phyloP scores from a whole-genome alignment of 345 rosid genomes.

The Gossypium sturtianum region DNA sequence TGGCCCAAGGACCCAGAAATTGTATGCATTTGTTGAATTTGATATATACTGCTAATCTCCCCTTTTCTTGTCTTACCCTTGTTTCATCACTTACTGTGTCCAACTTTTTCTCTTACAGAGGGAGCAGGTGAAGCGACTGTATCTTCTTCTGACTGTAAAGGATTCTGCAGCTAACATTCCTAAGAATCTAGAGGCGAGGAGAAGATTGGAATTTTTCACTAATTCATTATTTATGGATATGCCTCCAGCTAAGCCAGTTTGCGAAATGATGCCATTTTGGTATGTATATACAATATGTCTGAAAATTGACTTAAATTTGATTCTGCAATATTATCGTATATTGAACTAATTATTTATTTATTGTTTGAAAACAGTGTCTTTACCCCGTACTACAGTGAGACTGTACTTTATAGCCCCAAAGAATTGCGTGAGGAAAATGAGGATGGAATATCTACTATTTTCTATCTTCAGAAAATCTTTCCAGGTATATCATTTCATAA shows the following conservation, averaged over 20 bases:
- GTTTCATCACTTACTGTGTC: slow-evolving; percentile 13
- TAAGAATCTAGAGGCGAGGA: slow-evolving; percentile 95
- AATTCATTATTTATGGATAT: slow-evolving; percentile 95
- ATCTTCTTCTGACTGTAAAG: slow-evolving; percentile 94
- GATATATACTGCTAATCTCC: background rate
- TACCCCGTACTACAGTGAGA: slow-evolving; percentile 99
- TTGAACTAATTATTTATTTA: slow-evolving; percentile 6
- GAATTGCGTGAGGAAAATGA: slow-evolving; percentile 91
- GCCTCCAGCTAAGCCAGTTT: slow-evolving; percentile 86
- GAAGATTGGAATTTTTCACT: slow-evolving; percentile 84
- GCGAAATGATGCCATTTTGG: slow-evolving; percentile 90
- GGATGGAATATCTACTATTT: slow-evolving; percentile 95
- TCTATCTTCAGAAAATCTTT: slow-evolving; percentile 97
- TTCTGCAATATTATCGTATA: background rate
- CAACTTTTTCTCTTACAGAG: slow-evolving; percentile 42
- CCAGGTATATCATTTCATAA: slow-evolving; percentile 54
- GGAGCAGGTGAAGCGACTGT: slow-evolving; percentile 91
- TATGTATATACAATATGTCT: slow-evolving; percentile 14
- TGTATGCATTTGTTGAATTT: slow-evolving; percentile 36
- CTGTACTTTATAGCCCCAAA: slow-evolving; percentile 87
- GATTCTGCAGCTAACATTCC: slow-evolving; percentile 93
- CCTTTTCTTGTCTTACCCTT: slow-evolving; percentile 16
- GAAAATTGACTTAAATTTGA: slow-evolving; percentile 2
- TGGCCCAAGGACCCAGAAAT: slow-evolving; percentile 98
- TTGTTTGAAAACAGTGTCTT: slow-evolving; percentile 60